phyloP scores from a whole-genome alignment of 495 filamentous ascomycete species.

The Neurospora sp. region DNA sequence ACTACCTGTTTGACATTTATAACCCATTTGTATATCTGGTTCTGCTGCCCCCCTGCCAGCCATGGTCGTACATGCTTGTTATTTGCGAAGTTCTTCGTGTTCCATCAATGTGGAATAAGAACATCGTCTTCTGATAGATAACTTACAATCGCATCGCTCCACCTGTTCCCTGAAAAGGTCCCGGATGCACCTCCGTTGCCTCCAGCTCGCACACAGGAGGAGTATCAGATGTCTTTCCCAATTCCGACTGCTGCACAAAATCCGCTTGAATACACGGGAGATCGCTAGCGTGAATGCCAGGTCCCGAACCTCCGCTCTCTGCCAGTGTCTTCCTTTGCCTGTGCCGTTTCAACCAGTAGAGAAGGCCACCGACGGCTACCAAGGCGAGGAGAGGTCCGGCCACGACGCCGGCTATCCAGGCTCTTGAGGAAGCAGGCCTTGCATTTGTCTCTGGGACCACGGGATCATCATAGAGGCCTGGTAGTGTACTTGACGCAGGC shows the following conservation, averaged over 20 bases:
- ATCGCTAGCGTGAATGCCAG: not conserved
- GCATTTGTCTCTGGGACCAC: not conserved
- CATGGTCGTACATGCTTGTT: not conserved
- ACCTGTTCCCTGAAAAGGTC: not conserved
- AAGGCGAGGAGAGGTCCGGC: not conserved
- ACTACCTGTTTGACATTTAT: not conserved
- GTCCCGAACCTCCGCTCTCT: not conserved
- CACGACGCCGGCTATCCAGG: not conserved
- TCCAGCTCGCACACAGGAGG: not conserved
- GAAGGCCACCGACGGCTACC: not conserved
- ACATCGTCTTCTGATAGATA: not conserved
- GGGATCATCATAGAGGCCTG: not conserved
- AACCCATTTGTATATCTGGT: not conserved
- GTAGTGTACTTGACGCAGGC: not conserved
- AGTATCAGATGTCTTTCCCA: not conserved
- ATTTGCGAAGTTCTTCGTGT: not conserved
- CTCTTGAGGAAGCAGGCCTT: not conserved
- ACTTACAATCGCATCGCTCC: not conserved
- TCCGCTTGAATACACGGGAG: not conserved
- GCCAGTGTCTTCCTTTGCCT: not conserved
- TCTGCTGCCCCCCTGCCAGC: not conserved
- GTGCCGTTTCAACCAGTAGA: not conserved
- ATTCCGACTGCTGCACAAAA: not conserved
- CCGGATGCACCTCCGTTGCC: not conserved
- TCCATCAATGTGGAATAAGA: not conserved